Evolutionary conservation across 805 yeast species (phyloP).

Genomic region (Lipomyces sp.): DNA sequence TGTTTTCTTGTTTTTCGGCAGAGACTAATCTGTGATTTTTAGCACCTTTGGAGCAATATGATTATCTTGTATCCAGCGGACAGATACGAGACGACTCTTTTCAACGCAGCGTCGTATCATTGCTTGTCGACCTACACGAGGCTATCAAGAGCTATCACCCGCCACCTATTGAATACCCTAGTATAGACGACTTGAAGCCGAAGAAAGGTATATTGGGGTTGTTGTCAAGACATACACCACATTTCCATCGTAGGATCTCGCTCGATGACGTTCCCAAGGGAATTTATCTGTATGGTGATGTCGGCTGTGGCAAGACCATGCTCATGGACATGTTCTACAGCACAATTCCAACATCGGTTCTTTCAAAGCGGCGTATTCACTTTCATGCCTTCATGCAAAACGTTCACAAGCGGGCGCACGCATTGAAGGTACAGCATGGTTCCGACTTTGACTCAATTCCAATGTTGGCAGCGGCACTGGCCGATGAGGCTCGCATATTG

Average conservation of each 20-base stretch:
- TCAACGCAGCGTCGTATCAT: conserved; percentile 74
- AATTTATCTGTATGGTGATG: conserved; percentile 93
- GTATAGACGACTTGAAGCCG: conserved; percentile 57
- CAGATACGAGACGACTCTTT: conserved; percentile 67
- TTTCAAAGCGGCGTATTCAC: conserved; percentile 81
- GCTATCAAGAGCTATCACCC: conserved; percentile 63
- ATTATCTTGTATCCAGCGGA: conserved; percentile 40
- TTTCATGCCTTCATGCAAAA: conserved; percentile 98
- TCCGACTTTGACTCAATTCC: conserved; percentile 83
- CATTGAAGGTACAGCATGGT: conserved; percentile 67
- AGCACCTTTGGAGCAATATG: conserved; percentile 33
- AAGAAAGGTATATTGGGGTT: conserved; percentile 47
- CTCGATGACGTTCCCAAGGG: conserved; percentile 62
- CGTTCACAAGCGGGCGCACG: conserved; percentile 85
- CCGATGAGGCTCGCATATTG: conserved; percentile 72
- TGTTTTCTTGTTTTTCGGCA: not conserved
- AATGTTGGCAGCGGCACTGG: conserved; percentile 78
- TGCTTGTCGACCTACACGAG: conserved; percentile 63
- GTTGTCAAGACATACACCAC: conserved; percentile 21
- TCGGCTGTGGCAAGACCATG: conserved; percentile 99
- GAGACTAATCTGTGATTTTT: not conserved
- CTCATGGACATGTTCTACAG: conserved; percentile 92
- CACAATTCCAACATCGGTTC: conserved; percentile 71
- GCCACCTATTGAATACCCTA: conserved; percentile 60
- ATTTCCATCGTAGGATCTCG: conserved; percentile 10